A percentile compares a stretch with the other conserved stretches of the same genome.
phyloP scores from a whole-genome alignment of 768 basidiomycete species.

The Polyporus arcularius region DNA sequence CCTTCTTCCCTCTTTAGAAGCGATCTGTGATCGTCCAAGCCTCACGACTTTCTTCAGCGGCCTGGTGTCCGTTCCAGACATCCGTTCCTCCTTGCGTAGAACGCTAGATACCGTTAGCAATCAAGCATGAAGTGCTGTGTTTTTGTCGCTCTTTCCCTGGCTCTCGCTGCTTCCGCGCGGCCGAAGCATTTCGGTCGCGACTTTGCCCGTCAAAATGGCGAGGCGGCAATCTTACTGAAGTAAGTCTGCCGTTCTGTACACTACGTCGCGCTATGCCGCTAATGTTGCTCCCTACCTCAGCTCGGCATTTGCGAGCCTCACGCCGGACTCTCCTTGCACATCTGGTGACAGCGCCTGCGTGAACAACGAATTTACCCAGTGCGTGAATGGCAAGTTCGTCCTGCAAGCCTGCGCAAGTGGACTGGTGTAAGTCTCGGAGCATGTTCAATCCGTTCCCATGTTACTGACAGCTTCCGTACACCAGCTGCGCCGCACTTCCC shows the following conservation, averaged over 20 bases:
- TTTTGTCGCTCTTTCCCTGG: slow-evolving; percentile 33
- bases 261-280: neutral
- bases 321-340: slow-evolving; percentile 48
- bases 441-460: slow-evolving; percentile 6
- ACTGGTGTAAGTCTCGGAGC: slow-evolving; percentile 16
- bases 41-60: neutral
- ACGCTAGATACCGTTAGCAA: neutral
- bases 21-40: slow-evolving; percentile 13
- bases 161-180: slow-evolving; percentile 29
- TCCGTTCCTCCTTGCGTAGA: neutral
- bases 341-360: slow-evolving; percentile 50
- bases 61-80: slow-evolving; percentile 5
- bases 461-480: slow-evolving; percentile 18
- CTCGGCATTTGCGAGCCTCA: slow-evolving; percentile 50
- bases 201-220: slow-evolving; percentile 26
- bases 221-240: slow-evolving; percentile 31
- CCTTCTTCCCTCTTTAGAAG: neutral
- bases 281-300: too few species aligned
- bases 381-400: slow-evolving; percentile 47
- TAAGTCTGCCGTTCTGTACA: slow-evolving; percentile 11
- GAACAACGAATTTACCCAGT: slow-evolving; percentile 52
- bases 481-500: slow-evolving; percentile 56
- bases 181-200: slow-evolving; percentile 16
- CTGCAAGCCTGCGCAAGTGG: slow-evolving; percentile 27
- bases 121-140: slow-evolving; percentile 39